Conservation (phyloP, 2,329 filamentous ascomycete species). For the Basipetospora sp. region DNA sequence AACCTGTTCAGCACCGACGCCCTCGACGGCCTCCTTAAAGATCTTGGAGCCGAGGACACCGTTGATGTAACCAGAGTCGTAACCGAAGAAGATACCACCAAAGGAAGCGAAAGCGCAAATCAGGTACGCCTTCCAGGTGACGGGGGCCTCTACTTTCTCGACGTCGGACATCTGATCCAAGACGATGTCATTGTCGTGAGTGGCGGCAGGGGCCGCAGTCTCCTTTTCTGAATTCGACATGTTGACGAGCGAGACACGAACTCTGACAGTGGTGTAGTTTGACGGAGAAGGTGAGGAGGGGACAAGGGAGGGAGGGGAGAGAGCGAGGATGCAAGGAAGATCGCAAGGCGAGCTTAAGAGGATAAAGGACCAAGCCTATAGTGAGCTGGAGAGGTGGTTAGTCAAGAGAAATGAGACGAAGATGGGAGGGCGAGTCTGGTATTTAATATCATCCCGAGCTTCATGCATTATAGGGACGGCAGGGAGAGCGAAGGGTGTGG, state of each 20-base stretch:
- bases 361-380: not conserved
- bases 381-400: not conserved
- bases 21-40: slow-evolving; percentile 39
- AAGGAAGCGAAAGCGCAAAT: slow-evolving; percentile 58
- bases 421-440: slow-evolving; percentile 3
- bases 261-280: not conserved
- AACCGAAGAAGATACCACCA: slow-evolving; percentile 64
- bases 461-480: slow-evolving; percentile 6
- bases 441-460: slow-evolving; percentile 6
- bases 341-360: not conserved
- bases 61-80: slow-evolving; percentile 64
- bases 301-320: not conserved
- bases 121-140: slow-evolving; percentile 53
- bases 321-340: not conserved
- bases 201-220: not conserved
- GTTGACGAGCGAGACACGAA: too few species aligned
- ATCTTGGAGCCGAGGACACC: slow-evolving; percentile 39
- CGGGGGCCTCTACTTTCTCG: slow-evolving; percentile 49
- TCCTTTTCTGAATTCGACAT: slow-evolving; percentile 6
- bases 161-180: slow-evolving; percentile 36
- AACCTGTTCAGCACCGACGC: slow-evolving; percentile 20
- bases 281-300: not conserved
- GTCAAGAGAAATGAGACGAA: not conserved
- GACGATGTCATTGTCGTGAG: slow-evolving; percentile 9
- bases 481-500: not conserved